Conservation (phyloP, 441 rosid genomes). For the Geranium incanum region DNA sequence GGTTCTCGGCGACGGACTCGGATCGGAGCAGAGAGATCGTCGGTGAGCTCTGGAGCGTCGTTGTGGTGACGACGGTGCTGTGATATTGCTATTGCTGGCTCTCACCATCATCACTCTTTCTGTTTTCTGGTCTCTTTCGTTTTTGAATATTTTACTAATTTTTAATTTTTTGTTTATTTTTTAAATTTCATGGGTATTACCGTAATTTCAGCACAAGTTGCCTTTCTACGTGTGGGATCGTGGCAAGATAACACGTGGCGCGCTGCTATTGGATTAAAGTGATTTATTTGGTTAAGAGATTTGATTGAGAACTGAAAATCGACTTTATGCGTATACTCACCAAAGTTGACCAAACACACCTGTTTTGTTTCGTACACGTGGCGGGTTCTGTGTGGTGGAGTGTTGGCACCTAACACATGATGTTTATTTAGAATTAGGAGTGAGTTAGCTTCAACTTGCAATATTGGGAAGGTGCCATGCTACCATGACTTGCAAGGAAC, state of each 20-base stretch:
- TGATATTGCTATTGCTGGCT: slow-evolving; percentile 4
- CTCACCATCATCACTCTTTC: slow-evolving; percentile 10
- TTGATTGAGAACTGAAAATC: not conserved
- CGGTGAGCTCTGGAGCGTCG: not conserved
- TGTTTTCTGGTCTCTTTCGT: slow-evolving; percentile 10
- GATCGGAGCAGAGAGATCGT: not conserved
- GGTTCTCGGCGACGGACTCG: not conserved
- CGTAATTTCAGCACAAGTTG: not conserved
- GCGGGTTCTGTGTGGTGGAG: not conserved
- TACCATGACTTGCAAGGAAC: not conserved
- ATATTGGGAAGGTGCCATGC: not conserved
- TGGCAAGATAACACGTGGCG: too few relatives aligned
- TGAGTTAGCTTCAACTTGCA: not conserved
- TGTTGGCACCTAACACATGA: not conserved
- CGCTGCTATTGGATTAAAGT: too few relatives aligned
- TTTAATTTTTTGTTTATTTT: not conserved
- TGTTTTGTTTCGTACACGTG: not conserved
- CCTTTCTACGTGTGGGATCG: too few relatives aligned
- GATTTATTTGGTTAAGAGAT: not conserved
- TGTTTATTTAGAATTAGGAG: not conserved
- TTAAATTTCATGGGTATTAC: not conserved
- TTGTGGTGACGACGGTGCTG: slow-evolving; percentile 6
- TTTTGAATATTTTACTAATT: not conserved
- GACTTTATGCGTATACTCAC: not conserved
- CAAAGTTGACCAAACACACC: not conserved